Conservation (phyloP, 1,139 yeast genomes). For the Debaryomyces udenii region DNA sequence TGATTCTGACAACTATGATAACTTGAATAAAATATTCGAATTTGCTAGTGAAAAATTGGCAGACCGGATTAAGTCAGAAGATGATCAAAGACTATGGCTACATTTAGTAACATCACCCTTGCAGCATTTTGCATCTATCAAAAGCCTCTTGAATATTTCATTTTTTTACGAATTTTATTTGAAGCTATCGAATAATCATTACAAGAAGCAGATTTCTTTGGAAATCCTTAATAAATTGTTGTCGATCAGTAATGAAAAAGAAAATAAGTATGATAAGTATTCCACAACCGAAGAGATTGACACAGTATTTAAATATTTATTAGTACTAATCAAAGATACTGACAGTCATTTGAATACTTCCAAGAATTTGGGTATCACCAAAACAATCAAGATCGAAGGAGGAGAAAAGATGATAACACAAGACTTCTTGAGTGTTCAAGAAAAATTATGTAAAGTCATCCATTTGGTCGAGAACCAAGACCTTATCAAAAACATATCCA, state of each 20-base stretch:
- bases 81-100: constrained; percentile 50
- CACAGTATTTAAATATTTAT: constrained; percentile 45
- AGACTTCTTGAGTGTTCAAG: constrained; percentile 58
- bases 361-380: constrained; percentile 41
- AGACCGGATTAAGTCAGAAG: constrained; percentile 20
- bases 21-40: constrained; percentile 63
- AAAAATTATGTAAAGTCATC: constrained; percentile 69
- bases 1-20: constrained; percentile 63
- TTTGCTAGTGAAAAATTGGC: constrained; percentile 56
- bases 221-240: constrained; percentile 46
- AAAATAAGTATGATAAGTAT: constrained; percentile 20
- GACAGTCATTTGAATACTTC: constrained; percentile 34
- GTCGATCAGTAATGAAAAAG: constrained; percentile 16
- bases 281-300: constrained; percentile 41
- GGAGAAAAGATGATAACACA: constrained; percentile 36
- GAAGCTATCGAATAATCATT: constrained; percentile 33
- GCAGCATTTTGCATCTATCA: constrained; percentile 38
- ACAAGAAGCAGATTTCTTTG: constrained; percentile 44
- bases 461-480: constrained; percentile 59
- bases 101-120: constrained; percentile 63
- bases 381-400: constrained; percentile 33
- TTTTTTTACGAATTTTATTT: constrained; percentile 47
- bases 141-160: constrained; percentile 33
- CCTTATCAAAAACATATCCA: constrained; percentile 53
- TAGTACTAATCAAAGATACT: constrained; percentile 39